phyloP scores from a whole-genome alignment of 2,329 filamentous ascomycete genomes.

The Fusarium sp. region DNA sequence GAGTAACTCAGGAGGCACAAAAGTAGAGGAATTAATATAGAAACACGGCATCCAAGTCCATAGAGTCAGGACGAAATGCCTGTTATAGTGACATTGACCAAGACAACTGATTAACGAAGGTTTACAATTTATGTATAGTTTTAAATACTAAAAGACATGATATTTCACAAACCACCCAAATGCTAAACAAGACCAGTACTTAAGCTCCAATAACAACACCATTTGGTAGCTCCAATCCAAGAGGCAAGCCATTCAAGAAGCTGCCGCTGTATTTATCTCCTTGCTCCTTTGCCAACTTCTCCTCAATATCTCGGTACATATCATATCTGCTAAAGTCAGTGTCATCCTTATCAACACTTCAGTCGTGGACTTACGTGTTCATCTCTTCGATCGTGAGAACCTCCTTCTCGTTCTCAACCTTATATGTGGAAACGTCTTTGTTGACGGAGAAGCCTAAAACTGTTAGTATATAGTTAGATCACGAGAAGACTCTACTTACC shows the following conservation, averaged over 20 bases:
- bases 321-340: constrained; percentile 58
- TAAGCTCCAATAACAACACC: constrained; percentile 56
- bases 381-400: constrained; percentile 78
- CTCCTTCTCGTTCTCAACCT: constrained; percentile 70
- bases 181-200: neutral
- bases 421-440: constrained; percentile 67
- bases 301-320: constrained; percentile 68
- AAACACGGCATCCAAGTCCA: too few relatives aligned
- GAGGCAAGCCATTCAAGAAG: constrained; percentile 59
- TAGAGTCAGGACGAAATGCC: too few relatives aligned
- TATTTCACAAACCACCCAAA: neutral
- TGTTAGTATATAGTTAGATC: neutral
- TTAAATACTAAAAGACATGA: constrained; percentile 1
- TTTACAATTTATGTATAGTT: constrained; percentile 3
- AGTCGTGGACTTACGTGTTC: constrained; percentile 64
- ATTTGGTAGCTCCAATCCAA: constrained; percentile 63
- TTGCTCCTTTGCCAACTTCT: constrained; percentile 56
- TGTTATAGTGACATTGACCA: too few relatives aligned
- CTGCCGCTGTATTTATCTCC: constrained; percentile 53
- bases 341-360: fast-evolving
- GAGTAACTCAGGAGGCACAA: too few relatives aligned
- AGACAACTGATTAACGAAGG: neutral
- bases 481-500: constrained; percentile 51
- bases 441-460: constrained; percentile 70
- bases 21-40: too few relatives aligned